Base-by-base conservation (phyloP, 2,329 filamentous ascomycete genomes). In the Fusarium circinatum region DNA sequence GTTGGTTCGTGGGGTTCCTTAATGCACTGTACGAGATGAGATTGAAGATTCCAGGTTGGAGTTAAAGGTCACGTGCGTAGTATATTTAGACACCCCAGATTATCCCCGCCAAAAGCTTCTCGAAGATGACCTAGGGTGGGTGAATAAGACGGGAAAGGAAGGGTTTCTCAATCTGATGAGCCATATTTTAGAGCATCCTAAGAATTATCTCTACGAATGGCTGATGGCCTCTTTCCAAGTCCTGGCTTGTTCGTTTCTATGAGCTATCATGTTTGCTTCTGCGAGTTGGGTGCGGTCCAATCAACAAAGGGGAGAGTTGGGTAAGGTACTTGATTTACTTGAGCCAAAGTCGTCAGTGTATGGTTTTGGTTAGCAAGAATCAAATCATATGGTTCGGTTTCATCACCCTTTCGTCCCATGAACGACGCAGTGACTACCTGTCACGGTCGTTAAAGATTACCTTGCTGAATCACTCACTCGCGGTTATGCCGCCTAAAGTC, bases 1-100 rank as follows among this genome's bases (percentile, higher is more conserved):
- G 48, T 57, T 51, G 42, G 65, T 60, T 59, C 44, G 55, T 42
- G 48, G 65, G 48, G 48, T 49, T 65, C 26, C 48, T 41, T 32
- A 36, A 56, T 54, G 52, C 52, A 24, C 47, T 63, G 34, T 24
- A 38, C 47, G 32, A 56, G 49, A 62, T 30, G 44, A 64, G 44
- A 51, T 62, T 62, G 70, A 60, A 58, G 57, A 71, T 68, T 36
- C 49, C 49, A 26, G 34, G 49, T 34, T 68, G 56, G 47, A 49
- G 49, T 59, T 56, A n/a, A n/a, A 56, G 58, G 67, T 74, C 71
- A 74, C 71, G 71, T 74, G 71, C 34, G n/a, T n/a, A 11, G 9
- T 17, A 24, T 44, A 22, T 22, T 9, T 20, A 24, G 4, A 4
- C 42, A 57, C 44, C 57, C 58, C 57, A 56, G 28, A 26, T 62